Evolutionary conservation across 2,329 filamentous ascomycete genomes (phyloP), one percentile per base, ranked within the genome.

Genomic region (Zymoseptoria ardabiliae): DNA sequence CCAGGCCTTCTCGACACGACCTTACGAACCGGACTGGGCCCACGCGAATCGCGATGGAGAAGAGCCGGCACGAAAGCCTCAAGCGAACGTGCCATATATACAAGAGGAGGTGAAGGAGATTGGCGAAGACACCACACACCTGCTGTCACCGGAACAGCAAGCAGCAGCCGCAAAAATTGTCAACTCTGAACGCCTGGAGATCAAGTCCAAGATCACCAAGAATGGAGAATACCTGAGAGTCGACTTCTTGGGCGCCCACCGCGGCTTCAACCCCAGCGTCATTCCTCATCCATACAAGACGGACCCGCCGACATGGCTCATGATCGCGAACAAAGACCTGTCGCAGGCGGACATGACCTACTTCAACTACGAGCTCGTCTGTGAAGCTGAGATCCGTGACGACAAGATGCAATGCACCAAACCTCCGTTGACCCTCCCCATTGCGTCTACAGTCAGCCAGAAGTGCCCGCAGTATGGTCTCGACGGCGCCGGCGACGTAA

Each of bases 251-350:
- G 25, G 28, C 8, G 45, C 41, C 48, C 30, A 59, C 4, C 41
- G 49, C 5, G 28, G 48, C 6, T 61, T 58, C 56, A 61, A 61
- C 17, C 59, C 59, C 10, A 55, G 52, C 48, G 25, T 61, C 6
- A 50, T 61, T 10, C 59, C 59, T 22, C 59, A 61, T 53, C 55
- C 56, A 2, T 53, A 51, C 17, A 61, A 58, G 49, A 10, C 41
- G 13, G 41, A 61, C 21, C 35, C 35, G 35, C 35, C 35, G n/a
- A 58, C 56, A 4, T 61, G 56, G 55, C n/a, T 58, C 48, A 54
- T 61, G 56, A 51, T 61, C 25, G 56, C 59, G 10, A 56, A 61
- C 41, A 41, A 28, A 25, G 48, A 55, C 19, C 54, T 55, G 56
- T 25, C 30, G 30, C 54, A 48, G 45, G 55, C 19, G 48, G 50